Conservation (phyloP, 257 asterid species). For the Coffea canephora region DNA sequence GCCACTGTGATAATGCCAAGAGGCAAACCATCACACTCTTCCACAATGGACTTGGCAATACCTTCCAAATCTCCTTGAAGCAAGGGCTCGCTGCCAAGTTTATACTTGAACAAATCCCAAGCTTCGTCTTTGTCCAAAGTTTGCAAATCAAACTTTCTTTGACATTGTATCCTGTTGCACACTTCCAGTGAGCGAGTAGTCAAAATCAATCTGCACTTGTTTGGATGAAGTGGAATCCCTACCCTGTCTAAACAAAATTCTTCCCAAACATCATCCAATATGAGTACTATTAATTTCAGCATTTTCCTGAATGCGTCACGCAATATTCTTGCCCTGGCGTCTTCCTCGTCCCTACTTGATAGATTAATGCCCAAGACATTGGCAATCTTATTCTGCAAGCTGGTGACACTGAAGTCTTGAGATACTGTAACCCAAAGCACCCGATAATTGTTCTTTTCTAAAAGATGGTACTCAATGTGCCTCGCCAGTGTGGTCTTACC, state of each 20-base stretch:
- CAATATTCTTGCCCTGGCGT: neutral
- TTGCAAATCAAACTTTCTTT: neutral
- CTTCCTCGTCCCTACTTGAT: neutral
- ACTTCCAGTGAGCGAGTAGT: no score
- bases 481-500: neutral
- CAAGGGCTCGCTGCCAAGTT: no score
- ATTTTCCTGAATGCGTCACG: neutral
- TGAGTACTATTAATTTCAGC: neutral
- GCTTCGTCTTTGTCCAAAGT: conserved; percentile 10
- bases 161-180: no score
- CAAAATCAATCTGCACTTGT: no score
- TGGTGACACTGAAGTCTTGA: neutral
- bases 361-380: no score
- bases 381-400: neutral
- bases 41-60: no score
- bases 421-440: neutral
- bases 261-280: neutral
- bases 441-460: neutral
- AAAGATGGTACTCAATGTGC: neutral
- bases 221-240: no score
- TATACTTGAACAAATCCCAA: neutral
- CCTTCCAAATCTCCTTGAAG: no score
- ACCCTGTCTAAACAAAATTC: no score
- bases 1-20: no score
- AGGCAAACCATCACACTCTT: no score